Base-by-base conservation (phyloP, 1,284 basidiomycete genomes). In the Trichosporon coremiiforme region DNA sequence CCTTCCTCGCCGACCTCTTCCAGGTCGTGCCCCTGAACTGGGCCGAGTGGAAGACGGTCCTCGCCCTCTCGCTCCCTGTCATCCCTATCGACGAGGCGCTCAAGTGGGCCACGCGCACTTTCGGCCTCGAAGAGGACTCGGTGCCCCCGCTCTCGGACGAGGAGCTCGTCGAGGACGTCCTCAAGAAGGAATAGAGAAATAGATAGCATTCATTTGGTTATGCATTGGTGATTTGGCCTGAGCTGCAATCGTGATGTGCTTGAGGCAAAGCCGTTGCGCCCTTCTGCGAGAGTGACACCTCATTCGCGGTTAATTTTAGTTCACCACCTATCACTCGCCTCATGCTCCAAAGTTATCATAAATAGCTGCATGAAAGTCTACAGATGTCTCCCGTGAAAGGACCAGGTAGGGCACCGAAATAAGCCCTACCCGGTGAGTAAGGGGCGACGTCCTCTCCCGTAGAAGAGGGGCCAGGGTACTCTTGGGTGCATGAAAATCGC, bases 31-130 rank as follows among this genome's bases (percentile, higher is more conserved):
- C 95, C 3, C 87, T 99, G 70, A 95, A 94, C 85, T 91, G 89
- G 90, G 84, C 84, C 17, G 96, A 99, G 85, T 98, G 96, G 95
- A 90, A 91, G 82, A 95, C 94, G n/a, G 95, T 99, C 8, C 81
- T 99, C 70, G 89, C 87, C 77, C 88, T 98, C 74, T 95, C 92
- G 73, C 89, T 90, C 10, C 97, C 96, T 4, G 95, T 99, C 64
- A 82, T 99, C 65, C 68, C 91, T 66, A 91, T 98, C 68, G 96
- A 99, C 82, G 97, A 99, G 84, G 82, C 91, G 35, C 86, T 98
- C 80, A 98, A 98, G 83, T 91, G 57, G 57, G 57, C 57, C 15
- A 62, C 57, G 31, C 57, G 57, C 4, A 62, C 57, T 91, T 76
- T 62, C 17, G 29, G 57, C 20, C 57, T 62, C 57, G 57, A 62